Percentiles rank a stretch among this genome's conserved stretches.
Evolutionary conservation across 73 alveolate genomes (phyloP).

Genomic region (Uronychia setigera): DNA sequence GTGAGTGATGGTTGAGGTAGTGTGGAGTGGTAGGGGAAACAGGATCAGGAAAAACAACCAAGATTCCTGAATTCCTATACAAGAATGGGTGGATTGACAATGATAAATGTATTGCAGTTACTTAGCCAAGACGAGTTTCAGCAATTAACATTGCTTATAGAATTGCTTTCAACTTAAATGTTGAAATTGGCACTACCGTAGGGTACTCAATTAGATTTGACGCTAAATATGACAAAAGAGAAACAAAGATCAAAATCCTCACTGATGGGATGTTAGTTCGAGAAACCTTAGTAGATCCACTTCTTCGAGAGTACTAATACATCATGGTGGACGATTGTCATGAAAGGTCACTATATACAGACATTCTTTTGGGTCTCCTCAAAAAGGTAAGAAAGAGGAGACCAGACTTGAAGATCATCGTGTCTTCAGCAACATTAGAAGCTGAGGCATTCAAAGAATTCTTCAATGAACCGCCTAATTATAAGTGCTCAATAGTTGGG

Average conservation of each 20-base stretch:
- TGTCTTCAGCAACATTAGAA: conserved; percentile 92
- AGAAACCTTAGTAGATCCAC: conserved; percentile 85
- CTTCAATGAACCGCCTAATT: conserved; percentile 54
- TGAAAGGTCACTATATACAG: conserved; percentile 91
- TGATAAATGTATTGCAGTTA: conserved; percentile 74
- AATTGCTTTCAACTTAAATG: conserved; percentile 84
- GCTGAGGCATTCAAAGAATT: conserved; percentile 70
- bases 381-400: conserved; percentile 81
- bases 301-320: conserved; percentile 79
- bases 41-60: conserved; percentile 96
- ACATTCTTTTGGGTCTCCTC: conserved; percentile 83
- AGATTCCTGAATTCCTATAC: conserved; percentile 86
- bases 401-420: conserved; percentile 80
- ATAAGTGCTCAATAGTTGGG: conserved; percentile 36
- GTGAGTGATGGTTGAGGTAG: too few species aligned
- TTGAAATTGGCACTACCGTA: conserved; percentile 84
- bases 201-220: conserved; percentile 96
- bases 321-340: conserved; percentile 94
- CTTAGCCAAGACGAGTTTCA: conserved; percentile 89
- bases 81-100: conserved; percentile 84
- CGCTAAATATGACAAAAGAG: conserved; percentile 66
- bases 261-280: conserved; percentile 96
- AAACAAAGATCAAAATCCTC: conserved; percentile 87
- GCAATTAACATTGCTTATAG: conserved; percentile 89
- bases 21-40: conserved; percentile 90